phyloP scores from a whole-genome alignment of 139 green algal genomes.

The Coelastrella sp. region DNA sequence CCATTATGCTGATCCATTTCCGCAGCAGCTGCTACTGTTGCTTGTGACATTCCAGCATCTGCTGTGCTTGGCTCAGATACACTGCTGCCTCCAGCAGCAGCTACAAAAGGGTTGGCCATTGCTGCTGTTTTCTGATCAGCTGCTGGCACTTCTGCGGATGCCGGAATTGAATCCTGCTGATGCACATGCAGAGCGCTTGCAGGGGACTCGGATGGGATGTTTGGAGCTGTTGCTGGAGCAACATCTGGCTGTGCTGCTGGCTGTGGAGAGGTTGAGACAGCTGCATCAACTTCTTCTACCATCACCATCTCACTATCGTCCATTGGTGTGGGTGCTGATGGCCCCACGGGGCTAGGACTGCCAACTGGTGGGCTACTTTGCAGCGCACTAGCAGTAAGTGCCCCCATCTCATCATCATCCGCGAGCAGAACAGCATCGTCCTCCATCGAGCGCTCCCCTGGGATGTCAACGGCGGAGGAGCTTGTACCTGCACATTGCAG shows the following conservation, averaged over 20 bases:
- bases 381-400: conserved; percentile 32
- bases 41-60: background rate
- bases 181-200: background rate
- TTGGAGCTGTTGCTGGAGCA: no score
- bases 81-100: conserved; percentile 18
- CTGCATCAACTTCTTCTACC: conserved; percentile 18
- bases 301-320: conserved; percentile 31
- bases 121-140: conserved; percentile 19
- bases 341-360: background rate
- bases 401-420: conserved; percentile 53
- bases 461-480: conserved; percentile 40
- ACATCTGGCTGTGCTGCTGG: conserved; percentile 9
- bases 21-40: conserved; percentile 22
- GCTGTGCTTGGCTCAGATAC: background rate
- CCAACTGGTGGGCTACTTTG: conserved; percentile 30
- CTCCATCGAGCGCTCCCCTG: conserved; percentile 49
- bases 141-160: background rate
- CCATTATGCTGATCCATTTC: no score
- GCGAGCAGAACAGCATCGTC: conserved; percentile 61
- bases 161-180: background rate
- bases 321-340: conserved; percentile 11
- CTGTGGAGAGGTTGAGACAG: background rate
- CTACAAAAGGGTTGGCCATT: conserved; percentile 26
- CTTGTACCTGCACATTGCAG: conserved; percentile 23
- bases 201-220: no score